phyloP scores from a whole-genome alignment of 768 basidiomycete genomes.

The Brasilioporus rufonigricans region DNA sequence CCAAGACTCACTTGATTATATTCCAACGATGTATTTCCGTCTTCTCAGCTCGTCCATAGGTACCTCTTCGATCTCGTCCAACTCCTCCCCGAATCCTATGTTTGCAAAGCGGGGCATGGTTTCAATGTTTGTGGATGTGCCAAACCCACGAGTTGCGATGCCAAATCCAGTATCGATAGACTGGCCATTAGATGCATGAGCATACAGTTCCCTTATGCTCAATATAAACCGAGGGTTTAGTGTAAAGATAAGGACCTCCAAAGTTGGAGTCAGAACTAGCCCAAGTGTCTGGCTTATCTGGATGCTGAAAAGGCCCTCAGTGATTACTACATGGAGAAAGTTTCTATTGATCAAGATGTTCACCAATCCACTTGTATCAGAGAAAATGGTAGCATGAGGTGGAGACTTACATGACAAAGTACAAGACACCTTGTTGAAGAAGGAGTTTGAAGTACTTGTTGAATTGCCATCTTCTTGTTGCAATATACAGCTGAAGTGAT shows the following conservation, averaged over 20 bases:
- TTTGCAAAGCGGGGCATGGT: background rate
- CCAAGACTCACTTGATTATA: too few species aligned
- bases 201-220: constrained; percentile 3
- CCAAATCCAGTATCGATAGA: constrained; percentile 8
- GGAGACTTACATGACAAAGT: constrained; percentile 7
- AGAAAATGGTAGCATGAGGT: background rate
- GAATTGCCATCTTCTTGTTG: background rate
- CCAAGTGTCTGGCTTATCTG: background rate
- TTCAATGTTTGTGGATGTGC: background rate
- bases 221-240: constrained; percentile 9
- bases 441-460: constrained; percentile 10
- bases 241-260: background rate
- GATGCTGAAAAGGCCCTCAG: constrained; percentile 1
- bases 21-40: too few species aligned
- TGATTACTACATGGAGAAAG: background rate
- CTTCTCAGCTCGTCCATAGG: background rate
- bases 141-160: background rate
- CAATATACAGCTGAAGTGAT: background rate
- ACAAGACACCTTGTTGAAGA: constrained; percentile 5
- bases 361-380: background rate
- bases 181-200: background rate
- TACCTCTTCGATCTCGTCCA: background rate
- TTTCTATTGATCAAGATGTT: background rate
- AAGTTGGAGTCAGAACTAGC: background rate
- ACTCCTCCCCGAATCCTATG: background rate